These are phyloP conservation scores for Apiospora hydei DNA, from an alignment of 2,329 filamentous ascomycete species.

Conservation along the genomic window DNA sequence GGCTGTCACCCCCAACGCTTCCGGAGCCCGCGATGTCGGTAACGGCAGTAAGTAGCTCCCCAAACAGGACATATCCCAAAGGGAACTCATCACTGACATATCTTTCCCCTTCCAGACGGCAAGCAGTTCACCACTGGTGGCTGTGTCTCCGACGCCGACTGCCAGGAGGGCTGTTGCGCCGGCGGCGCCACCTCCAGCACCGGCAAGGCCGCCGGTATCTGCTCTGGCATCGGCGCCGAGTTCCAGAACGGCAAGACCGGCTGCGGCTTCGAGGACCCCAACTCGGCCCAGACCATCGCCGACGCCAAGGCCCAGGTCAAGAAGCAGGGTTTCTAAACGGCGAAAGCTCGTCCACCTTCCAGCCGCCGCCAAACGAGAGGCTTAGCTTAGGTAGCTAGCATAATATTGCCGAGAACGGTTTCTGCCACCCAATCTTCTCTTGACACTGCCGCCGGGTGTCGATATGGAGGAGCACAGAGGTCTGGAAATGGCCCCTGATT, in stretches of 20 bases:
- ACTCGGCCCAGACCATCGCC: constrained; percentile 40
- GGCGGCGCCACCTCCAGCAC: constrained; percentile 37
- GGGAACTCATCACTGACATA: background rate
- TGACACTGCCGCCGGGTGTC: background rate
- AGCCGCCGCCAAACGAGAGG: background rate
- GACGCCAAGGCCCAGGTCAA: constrained; percentile 42
- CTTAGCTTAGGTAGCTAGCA: constrained; percentile 7
- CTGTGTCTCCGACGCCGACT: constrained; percentile 44
- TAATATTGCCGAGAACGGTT: constrained; percentile 11
- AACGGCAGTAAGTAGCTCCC: constrained; percentile 31
- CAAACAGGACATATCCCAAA: constrained; percentile 29
- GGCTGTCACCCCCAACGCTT: constrained; percentile 44
- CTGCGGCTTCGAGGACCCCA: constrained; percentile 46
- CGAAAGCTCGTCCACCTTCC: background rate
- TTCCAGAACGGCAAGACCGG: constrained; percentile 48
- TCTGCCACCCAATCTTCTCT: background rate
- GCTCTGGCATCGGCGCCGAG: constrained; percentile 44
- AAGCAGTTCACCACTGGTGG: constrained; percentile 49
- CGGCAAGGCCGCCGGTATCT: constrained; percentile 42
- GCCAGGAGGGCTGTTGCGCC: constrained; percentile 44
- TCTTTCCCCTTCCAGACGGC: constrained; percentile 19
- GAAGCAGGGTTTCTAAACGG: constrained; percentile 44
- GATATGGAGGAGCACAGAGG: background rate
- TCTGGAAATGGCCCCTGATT: background rate
- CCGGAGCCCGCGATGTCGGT: constrained; percentile 45